Conservation (phyloP, 106 monocot species). For the Cymbidium sinense region DNA sequence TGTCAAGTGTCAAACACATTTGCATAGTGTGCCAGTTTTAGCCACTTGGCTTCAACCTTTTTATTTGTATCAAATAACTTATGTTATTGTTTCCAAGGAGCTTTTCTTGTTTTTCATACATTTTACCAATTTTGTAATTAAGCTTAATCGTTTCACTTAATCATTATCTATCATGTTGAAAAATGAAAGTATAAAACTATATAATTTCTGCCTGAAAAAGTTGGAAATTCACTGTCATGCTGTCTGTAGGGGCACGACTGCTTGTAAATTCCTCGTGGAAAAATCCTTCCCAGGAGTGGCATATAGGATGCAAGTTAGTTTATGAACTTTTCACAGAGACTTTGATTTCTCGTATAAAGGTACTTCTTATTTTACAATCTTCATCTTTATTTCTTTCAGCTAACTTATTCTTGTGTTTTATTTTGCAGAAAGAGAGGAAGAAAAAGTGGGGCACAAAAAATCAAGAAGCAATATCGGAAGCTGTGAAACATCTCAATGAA, state of each 20-base stretch:
- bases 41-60: not conserved
- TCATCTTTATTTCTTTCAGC: not conserved
- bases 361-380: slow-evolving; percentile 18
- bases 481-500: slow-evolving; percentile 68
- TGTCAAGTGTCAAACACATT: not conserved
- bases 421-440: slow-evolving; percentile 81
- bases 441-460: slow-evolving; percentile 93
- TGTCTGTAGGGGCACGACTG: slow-evolving; percentile 43
- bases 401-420: slow-evolving; percentile 6
- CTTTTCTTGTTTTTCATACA: not conserved
- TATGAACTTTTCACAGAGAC: slow-evolving; percentile 87
- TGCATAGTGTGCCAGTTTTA: not conserved
- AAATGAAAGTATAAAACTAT: not conserved
- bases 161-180: not conserved
- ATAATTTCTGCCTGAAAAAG: not conserved
- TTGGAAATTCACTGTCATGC: not conserved
- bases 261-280: slow-evolving; percentile 76
- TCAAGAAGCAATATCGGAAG: slow-evolving; percentile 85
- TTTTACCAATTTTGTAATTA: not conserved
- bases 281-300: slow-evolving; percentile 96
- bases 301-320: slow-evolving; percentile 89
- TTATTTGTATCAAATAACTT: not conserved
- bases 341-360: slow-evolving; percentile 73
- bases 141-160: not conserved
- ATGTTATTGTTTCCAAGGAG: not conserved